Evolutionary conservation across 495 filamentous ascomycete genomes (phyloP).

Genomic region (Oleoguttula mirabilis): DNA sequence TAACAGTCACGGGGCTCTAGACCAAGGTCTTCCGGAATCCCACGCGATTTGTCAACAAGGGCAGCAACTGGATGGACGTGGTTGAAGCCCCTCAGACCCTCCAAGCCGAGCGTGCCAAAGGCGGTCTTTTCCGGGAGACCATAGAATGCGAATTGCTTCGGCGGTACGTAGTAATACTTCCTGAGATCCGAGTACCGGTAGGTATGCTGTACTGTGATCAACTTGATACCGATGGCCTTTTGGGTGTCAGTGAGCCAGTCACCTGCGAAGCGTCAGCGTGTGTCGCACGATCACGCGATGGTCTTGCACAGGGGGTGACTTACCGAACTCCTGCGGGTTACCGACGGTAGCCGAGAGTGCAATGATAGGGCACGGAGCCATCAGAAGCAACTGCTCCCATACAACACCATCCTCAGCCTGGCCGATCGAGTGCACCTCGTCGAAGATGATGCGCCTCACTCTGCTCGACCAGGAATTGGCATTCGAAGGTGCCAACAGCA

Average conservation of each 20-base stretch:
- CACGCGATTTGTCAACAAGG: conserved; percentile 45
- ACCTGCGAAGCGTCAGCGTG: too few relatives aligned
- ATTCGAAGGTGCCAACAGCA: conserved; percentile 57
- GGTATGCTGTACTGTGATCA: conserved; percentile 53
- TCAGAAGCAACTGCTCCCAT: conserved; percentile 67
- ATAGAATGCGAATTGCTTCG: conserved; percentile 41
- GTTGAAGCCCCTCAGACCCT: conserved; percentile 38
- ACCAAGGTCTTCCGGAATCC: conserved; percentile 50
- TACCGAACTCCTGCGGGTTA: conserved; percentile 56
- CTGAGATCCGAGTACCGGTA: conserved; percentile 62
- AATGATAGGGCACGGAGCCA: conserved; percentile 66
- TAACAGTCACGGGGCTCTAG: conserved; percentile 62
- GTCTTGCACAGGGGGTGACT: too few relatives aligned
- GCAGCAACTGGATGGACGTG: conserved; percentile 58
- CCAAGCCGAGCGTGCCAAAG: conserved; percentile 39
- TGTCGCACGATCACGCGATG: too few relatives aligned
- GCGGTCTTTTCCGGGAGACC: conserved; percentile 37
- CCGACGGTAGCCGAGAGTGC: conserved; percentile 71
- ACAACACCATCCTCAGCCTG: conserved; percentile 65
- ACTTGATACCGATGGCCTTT: conserved; percentile 39
- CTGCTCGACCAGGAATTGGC: conserved; percentile 53
- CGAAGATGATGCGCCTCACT: conserved; percentile 66
- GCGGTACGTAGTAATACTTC: conserved; percentile 51
- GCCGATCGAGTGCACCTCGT: conserved; percentile 73
- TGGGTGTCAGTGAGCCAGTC: conserved; percentile 54